Percentiles rank a stretch among this genome's conserved stretches.
Evolutionary conservation across 495 filamentous ascomycete species (phyloP).

Genomic region (Astrothelium subdiscretum): DNA sequence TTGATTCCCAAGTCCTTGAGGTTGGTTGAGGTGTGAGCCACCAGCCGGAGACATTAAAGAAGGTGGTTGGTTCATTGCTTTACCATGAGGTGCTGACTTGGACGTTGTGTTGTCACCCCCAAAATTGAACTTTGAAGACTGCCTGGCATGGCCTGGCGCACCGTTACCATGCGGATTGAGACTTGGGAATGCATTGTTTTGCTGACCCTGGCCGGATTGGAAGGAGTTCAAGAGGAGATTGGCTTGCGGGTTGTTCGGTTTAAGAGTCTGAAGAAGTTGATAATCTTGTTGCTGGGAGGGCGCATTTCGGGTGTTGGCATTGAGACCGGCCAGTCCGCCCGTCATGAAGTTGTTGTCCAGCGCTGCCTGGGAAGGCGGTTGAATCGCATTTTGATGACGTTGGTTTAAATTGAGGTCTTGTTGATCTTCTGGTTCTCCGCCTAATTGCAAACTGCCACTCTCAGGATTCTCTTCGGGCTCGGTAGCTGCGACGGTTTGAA

Average conservation of each 20-base stretch:
- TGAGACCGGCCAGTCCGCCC: conserved; percentile 39
- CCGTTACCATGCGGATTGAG: conserved; percentile 39
- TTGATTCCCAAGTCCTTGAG: conserved; percentile 42
- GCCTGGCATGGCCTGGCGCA: conserved; percentile 65
- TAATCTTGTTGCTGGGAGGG: conserved; percentile 71
- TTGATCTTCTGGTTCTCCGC: conserved; percentile 76
- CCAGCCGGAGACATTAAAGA: conserved; percentile 64
- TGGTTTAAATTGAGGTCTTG: conserved; percentile 36
- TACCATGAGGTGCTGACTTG: conserved; percentile 72
- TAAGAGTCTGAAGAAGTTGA: conserved; percentile 41
- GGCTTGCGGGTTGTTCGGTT: conserved; percentile 44
- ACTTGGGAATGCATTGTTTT: conserved; percentile 51
- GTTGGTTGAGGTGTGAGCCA: conserved; percentile 37
- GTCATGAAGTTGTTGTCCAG: conserved; percentile 16
- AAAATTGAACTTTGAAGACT: conserved; percentile 82
- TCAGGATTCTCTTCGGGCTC: conserved; percentile 45
- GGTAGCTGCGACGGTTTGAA: conserved; percentile 27
- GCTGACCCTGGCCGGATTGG: conserved; percentile 32
- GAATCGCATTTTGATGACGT: conserved; percentile 47
- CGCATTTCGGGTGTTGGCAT: conserved; percentile 28
- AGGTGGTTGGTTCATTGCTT: conserved; percentile 80
- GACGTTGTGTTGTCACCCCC: conserved; percentile 65
- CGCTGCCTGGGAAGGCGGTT: conserved; percentile 59
- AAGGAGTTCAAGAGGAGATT: conserved; percentile 43
- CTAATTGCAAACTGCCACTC: conserved; percentile 70